These are phyloP conservation scores for Gaeumannomyces tritici DNA, from an alignment of 2,329 filamentous ascomycete species.

Conservation along the genomic window DNA sequence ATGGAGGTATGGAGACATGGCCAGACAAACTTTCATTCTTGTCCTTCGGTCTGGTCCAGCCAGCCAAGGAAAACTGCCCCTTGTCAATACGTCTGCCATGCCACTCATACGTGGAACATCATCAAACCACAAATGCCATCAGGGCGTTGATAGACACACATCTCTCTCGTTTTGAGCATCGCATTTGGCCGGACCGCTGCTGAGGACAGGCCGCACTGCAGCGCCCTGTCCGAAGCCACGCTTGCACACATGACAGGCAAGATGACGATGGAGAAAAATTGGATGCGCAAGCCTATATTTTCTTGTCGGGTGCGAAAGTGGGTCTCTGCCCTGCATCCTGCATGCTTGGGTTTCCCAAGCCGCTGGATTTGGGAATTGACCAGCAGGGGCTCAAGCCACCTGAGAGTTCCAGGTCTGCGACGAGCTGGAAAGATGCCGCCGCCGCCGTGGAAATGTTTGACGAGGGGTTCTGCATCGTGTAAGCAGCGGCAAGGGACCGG, in stretches of 20 bases:
- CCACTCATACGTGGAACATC: no score
- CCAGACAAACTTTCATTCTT: no score
- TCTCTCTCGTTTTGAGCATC: background rate
- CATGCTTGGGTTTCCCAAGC: background rate
- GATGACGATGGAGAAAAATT: no score
- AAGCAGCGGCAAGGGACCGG: background rate
- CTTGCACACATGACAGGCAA: no score
- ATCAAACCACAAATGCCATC: no score
- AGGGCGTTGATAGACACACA: background rate
- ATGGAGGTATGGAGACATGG: background rate
- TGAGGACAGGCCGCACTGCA: background rate
- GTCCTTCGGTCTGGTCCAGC: background rate
- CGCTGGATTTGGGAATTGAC: background rate
- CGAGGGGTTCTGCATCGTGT: background rate
- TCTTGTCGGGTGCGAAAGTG: background rate
- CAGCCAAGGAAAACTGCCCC: background rate
- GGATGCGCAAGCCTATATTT: background rate
- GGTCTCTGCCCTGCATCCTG: background rate
- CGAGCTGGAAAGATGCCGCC: background rate
- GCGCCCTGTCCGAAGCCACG: no score
- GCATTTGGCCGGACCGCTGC: background rate
- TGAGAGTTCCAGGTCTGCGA: background rate
- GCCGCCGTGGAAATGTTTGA: background rate
- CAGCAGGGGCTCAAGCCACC: background rate
- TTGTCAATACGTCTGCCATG: background rate